Evolutionary conservation across 768 basidiomycete species (phyloP).

Genomic region (Podaxis sp.): DNA sequence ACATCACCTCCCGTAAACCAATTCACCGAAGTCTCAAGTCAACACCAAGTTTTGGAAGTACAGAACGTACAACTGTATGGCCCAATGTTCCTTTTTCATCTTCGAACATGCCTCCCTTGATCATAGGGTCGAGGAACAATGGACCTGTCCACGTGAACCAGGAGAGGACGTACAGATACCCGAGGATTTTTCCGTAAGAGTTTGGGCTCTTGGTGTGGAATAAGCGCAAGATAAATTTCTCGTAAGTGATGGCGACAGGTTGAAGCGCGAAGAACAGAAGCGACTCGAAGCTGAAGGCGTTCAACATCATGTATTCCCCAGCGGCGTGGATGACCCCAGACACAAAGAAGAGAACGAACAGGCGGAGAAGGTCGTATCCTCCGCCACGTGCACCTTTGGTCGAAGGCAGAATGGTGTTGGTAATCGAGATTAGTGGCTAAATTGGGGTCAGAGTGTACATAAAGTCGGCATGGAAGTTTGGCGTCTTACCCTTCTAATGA

Average conservation of each 20-base stretch:
- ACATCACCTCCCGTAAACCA: no score
- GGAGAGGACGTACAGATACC: constrained; percentile 27
- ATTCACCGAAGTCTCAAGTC: background rate
- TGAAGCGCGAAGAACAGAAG: constrained; percentile 24
- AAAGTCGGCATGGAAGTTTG: background rate
- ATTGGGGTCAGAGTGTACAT: background rate
- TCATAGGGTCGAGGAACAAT: constrained; percentile 22
- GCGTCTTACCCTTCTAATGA: constrained; percentile 30
- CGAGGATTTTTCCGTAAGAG: constrained; percentile 15
- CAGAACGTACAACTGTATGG: background rate
- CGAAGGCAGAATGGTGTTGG: constrained; percentile 27
- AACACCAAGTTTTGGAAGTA: background rate
- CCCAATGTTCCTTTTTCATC: constrained; percentile 1
- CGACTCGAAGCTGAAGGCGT: constrained; percentile 15
- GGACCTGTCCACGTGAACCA: constrained; percentile 24
- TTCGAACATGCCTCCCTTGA: constrained; percentile 5
- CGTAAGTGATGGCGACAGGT: constrained; percentile 34
- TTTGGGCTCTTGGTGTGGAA: constrained; percentile 17
- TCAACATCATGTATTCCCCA: constrained; percentile 29
- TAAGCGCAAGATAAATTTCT: constrained; percentile 27
- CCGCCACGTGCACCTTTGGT: constrained; percentile 24
- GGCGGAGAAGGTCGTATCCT: constrained; percentile 24
- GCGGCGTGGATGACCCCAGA: constrained; percentile 34
- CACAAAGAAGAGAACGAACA: constrained; percentile 34
- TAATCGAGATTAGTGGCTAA: constrained; percentile 26